phyloP scores from a whole-genome alignment of 345 rosid species.

The Citrus sp. region DNA sequence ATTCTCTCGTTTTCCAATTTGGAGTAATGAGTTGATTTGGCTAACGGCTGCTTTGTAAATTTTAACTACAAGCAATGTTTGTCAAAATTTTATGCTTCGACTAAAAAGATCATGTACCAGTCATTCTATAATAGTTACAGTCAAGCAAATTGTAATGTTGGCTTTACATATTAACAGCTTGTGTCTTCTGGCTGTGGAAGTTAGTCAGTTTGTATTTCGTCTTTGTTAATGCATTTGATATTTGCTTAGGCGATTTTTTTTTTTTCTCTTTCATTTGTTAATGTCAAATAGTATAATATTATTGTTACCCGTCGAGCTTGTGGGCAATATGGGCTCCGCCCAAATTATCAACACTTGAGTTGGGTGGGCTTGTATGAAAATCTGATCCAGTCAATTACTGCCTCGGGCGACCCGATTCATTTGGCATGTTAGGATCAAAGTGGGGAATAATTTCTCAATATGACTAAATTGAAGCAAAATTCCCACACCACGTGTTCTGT shows the following conservation, averaged over 20 bases:
- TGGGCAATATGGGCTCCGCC: too few species aligned
- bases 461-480: not conserved
- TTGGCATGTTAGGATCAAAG: too few species aligned
- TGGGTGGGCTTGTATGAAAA: too few species aligned
- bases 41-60: not conserved
- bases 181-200: not conserved
- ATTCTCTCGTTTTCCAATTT: not conserved
- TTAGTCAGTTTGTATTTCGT: not conserved
- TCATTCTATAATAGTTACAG: not conserved
- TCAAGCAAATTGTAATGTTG: not conserved
- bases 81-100: not conserved
- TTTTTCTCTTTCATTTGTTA: too few species aligned
- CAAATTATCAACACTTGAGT: too few species aligned
- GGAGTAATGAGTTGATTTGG: not conserved
- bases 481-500: slow-evolving; percentile 3
- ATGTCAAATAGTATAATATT: too few species aligned
- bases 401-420: too few species aligned
- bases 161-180: not conserved
- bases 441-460: not conserved
- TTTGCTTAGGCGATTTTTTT: not conserved
- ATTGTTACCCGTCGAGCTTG: too few species aligned
- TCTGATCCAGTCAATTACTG: too few species aligned
- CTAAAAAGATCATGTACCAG: not conserved
- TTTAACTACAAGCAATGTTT: not conserved
- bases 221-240: not conserved